Conservation (phyloP, 176 grass and related monocot genomes). For the Musa schizocarpa region DNA sequence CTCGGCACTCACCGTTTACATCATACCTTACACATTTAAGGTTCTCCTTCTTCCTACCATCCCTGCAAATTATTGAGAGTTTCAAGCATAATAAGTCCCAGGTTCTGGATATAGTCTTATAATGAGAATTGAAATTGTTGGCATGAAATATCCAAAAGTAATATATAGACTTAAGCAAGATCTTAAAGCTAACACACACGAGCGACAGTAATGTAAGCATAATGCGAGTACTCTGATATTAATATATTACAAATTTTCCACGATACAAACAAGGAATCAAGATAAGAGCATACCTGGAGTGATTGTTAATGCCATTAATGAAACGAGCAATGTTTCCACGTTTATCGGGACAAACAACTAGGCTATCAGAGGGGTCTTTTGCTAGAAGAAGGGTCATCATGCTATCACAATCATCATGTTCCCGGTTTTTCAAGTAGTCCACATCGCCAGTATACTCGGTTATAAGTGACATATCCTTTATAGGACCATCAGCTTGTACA, state of each 20-base stretch:
- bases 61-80: constrained; percentile 44
- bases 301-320: constrained; percentile 88
- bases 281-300: constrained; percentile 49
- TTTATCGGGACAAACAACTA: constrained; percentile 77
- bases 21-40: constrained; percentile 83
- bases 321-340: constrained; percentile 73
- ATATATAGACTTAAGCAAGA: background rate
- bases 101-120: background rate
- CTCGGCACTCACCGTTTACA: constrained; percentile 71
- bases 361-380: constrained; percentile 42
- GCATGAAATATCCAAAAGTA: background rate
- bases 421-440: constrained; percentile 63
- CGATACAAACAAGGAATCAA: background rate
- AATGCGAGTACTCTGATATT: no score
- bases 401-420: constrained; percentile 66
- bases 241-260: background rate
- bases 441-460: constrained; percentile 77
- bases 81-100: constrained; percentile 4
- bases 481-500: constrained; percentile 68
- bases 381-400: constrained; percentile 76
- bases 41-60: constrained; percentile 81
- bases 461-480: constrained; percentile 83
- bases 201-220: no score
- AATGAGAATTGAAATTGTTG: background rate
- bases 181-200: no score